Evolutionary conservation across 345 rosid genomes (phyloP), one percentile per base, ranked within the genome.

Genomic region (Camelina hispida): DNA sequence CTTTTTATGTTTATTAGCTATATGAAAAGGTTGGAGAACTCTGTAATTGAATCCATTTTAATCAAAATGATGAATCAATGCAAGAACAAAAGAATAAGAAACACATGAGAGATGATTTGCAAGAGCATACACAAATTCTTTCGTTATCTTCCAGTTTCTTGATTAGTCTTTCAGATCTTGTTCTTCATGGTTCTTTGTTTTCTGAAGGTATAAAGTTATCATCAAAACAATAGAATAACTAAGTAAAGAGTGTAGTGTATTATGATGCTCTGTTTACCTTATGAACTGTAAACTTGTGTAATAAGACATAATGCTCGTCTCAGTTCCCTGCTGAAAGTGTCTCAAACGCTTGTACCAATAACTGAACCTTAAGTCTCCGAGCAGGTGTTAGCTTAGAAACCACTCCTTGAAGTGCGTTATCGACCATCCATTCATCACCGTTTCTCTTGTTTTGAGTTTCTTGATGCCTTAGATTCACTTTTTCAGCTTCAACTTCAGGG

Each of bases 341-440:
- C 85, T 95, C 97, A 57, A 95, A 95, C 48, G 99, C 99, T 81
- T 92, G 93, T 2, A 90, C 88, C 5, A 95, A 88, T 73, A 92
- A 73, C 73, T 81, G 82, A 66, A 95, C 99, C 80, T 89, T 93
- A 72, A 88, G 85, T 79, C 81, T 88, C 75, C 96, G 80, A 37
- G 89, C 93, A 37, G 97, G 96, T 52, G 91, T 90, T 61, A 95
- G 86, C 78, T 82, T 83, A 3, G 97, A 79, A 71, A 95, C 94
- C 37, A 87, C 98, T 60, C 71, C 85, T 83, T 83, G 96, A 72
- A 95, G 90, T 32, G 97, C 85, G 68, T 83, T 79, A 80, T 95
- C 97, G 11, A 92, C 88, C 97, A 92, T 93, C 95, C 97, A 95
- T 74, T 90, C 97, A 32, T 90, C 99, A 1, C 82, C 74, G 59